These are phyloP conservation scores for Cornus kousa DNA, from an alignment of 148 eudicot species.

Conservation along the genomic window DNA sequence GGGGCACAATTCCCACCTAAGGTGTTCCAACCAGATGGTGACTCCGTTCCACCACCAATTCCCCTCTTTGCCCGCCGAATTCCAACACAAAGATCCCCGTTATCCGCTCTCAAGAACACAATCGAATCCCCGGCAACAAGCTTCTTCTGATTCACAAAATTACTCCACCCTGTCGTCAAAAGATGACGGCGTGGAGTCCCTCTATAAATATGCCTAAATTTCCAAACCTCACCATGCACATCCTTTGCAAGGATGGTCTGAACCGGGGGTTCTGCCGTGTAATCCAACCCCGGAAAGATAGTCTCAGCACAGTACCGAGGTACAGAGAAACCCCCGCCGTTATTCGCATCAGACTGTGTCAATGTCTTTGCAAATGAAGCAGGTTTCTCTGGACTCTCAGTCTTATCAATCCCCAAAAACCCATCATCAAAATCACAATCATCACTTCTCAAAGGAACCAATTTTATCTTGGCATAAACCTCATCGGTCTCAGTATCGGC, in stretches of 20 bases:
- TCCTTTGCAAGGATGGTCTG: constrained; percentile 80
- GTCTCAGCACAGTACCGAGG: constrained; percentile 96
- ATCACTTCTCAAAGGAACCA: constrained; percentile 43
- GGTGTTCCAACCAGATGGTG: constrained; percentile 55
- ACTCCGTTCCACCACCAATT: constrained; percentile 49
- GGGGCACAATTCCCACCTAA: constrained; percentile 29
- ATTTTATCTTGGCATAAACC: constrained; percentile 65
- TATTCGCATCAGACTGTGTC: constrained; percentile 95
- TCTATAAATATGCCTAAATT: constrained; percentile 91
- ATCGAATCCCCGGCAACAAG: constrained; percentile 91
- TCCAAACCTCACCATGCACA: constrained; percentile 84
- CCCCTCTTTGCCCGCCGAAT: constrained; percentile 84
- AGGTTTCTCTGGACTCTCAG: constrained; percentile 46
- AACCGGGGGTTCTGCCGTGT: constrained; percentile 85
- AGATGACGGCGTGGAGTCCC: constrained; percentile 95
- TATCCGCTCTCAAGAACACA: constrained; percentile 75
- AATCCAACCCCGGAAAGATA: constrained; percentile 79
- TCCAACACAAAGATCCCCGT: constrained; percentile 86
- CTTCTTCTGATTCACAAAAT: constrained; percentile 87
- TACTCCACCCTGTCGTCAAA: constrained; percentile 89
- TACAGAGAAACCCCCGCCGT: constrained; percentile 93
- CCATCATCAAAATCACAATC: constrained; percentile 33
- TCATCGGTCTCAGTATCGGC: constrained; percentile 78
- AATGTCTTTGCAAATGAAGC: constrained; percentile 84
- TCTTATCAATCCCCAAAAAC: constrained; percentile 23